Evolutionary conservation across 768 basidiomycete species (phyloP).

Genomic region (Ramaria rubella): DNA sequence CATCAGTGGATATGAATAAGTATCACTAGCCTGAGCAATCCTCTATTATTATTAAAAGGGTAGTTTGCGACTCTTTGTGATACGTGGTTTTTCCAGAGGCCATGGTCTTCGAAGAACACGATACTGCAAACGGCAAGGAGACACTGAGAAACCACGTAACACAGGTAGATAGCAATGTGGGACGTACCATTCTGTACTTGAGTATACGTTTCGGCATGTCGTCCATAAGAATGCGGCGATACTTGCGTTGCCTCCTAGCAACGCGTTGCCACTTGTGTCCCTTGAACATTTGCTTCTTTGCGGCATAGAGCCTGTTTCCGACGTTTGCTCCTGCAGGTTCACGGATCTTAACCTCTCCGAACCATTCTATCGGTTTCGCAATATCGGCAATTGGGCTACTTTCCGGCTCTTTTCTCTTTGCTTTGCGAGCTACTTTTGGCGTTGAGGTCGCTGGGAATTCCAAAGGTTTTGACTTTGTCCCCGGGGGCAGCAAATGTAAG

Average conservation of each 20-base stretch:
- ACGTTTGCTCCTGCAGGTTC: slow-evolving; percentile 40
- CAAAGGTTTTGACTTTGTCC: slow-evolving; percentile 45
- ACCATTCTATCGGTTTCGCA: slow-evolving; percentile 10
- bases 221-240: slow-evolving; percentile 52
- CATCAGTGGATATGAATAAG: too few relatives aligned
- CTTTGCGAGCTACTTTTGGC: slow-evolving; percentile 14
- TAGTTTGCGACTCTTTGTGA: neutral
- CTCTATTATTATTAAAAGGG: neutral
- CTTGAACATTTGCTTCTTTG: slow-evolving; percentile 85
- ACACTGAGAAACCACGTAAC: neutral
- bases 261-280: slow-evolving; percentile 82
- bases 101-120: neutral
- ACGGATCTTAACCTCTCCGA: slow-evolving; percentile 25
- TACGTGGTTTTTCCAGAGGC: neutral
- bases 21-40: too few relatives aligned
- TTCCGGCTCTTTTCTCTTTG: slow-evolving; percentile 8
- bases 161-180: neutral
- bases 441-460: slow-evolving; percentile 19
- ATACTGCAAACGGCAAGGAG: neutral
- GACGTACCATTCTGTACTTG: slow-evolving; percentile 58
- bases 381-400: slow-evolving; percentile 25
- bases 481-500: slow-evolving; percentile 58
- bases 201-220: slow-evolving; percentile 63
- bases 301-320: slow-evolving; percentile 64
- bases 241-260: slow-evolving; percentile 39